Base-by-base conservation (phyloP, 306 rosid species). In the Ceratonia siliqua region DNA sequence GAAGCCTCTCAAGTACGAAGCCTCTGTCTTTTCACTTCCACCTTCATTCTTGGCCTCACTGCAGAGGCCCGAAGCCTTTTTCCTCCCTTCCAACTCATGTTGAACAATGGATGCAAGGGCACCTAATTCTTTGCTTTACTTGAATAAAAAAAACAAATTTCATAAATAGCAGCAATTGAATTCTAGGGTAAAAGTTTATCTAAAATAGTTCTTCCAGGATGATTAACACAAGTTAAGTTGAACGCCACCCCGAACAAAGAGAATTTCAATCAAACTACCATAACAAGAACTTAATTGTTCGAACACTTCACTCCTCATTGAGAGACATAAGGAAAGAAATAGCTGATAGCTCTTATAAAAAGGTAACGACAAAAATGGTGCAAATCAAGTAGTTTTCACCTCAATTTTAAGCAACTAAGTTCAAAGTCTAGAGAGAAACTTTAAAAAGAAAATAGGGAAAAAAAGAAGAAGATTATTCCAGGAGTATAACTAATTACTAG, bases 371-470 rank as follows among this genome's bases (percentile, higher is more conserved):
- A 73, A 72, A 33, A 43, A 71, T 53, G 39, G 54, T 36, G 58
- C 68, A 61, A 72, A 58, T 67, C 67, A 78, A 68, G 30, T 63
- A 22, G 39, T 46, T 83, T 69, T 53, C 50, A 13, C 68, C 78
- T 15, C 53, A 79, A 64, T 79, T 56, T n/a, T 72, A 76, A 57
- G 68, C 22, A 30, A 63, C 69, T 46, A 74, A 74, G 21, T 64
- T 39, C 33, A 64, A 62, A 49, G 64, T 50, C 58, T 13, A 48
- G 52, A 27, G 64, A 59, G 62, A 42, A 35, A 73, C 49, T n/a
- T n/a, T n/a, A n/a, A 38, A 56, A 58, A 14, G 17, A 0, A 5
- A 4, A 3, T 5, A 48, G 15, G 5, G 49, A 36, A 43, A 3
- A 2, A 28, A 28, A 28, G 4, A 28, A 4, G 32, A 28, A 1